Evolutionary conservation across 345 rosid species (phyloP).

Genomic region (Eucalyptus decipiens): DNA sequence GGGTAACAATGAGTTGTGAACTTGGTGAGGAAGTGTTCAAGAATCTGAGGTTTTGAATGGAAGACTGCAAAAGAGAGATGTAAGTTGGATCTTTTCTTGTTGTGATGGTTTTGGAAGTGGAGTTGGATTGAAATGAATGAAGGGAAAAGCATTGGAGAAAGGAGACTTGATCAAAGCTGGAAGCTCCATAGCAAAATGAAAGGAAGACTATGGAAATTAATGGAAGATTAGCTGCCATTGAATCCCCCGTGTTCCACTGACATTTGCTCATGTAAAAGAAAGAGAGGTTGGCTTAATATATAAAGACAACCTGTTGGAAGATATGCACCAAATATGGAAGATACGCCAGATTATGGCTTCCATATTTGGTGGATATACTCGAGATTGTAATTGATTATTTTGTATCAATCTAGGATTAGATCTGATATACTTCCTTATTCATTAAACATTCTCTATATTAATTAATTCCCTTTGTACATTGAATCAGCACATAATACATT

Average conservation of each 20-base stretch:
- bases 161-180: not conserved
- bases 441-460: too few relatives aligned
- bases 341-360: too few relatives aligned
- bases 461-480: too few relatives aligned
- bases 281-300: not conserved
- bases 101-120: not conserved
- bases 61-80: not conserved
- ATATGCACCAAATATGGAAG: too few relatives aligned
- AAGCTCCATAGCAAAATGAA: not conserved
- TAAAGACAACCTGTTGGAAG: not conserved
- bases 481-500: too few relatives aligned
- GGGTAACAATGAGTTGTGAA: slow-evolving; percentile 46
- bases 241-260: not conserved
- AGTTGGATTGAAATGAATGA: not conserved
- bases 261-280: not conserved
- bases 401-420: too few relatives aligned
- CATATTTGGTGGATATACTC: too few relatives aligned
- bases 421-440: too few relatives aligned
- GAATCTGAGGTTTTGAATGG: slow-evolving; percentile 42
- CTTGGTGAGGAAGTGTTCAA: slow-evolving; percentile 23
- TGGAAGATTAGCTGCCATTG: not conserved
- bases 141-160: not conserved
- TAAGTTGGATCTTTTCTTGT: not conserved
- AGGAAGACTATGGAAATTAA: not conserved
- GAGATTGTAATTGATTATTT: too few relatives aligned